Evolutionary conservation across 768 basidiomycete genomes (phyloP), one percentile per base, ranked within the genome.

Genomic region (Kwoniella newhampshirensis): DNA sequence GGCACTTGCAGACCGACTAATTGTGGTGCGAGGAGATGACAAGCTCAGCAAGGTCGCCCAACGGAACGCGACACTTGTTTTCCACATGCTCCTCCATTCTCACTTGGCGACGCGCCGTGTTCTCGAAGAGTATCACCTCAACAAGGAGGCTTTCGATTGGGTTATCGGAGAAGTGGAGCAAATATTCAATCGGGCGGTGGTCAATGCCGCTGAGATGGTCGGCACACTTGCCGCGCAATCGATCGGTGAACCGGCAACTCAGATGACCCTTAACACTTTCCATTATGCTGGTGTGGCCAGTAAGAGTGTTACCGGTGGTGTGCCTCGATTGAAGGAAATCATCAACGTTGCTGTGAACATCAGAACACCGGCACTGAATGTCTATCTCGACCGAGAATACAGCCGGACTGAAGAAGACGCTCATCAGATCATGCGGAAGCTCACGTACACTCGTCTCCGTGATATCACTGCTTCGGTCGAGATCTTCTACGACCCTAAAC

Each of bases 271-370:
- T 57, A 99, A 99, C 77, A 98, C 94, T 0, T 99, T 98, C 89
- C 96, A 99, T 78, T 98, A 97, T 75, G 96, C 96, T 59, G 96
- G 96, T 86, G 96, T 99, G 23, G 94, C 96, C n/a, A 91, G 89
- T 72, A 98, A 98, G 80, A 97, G 96, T 78, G 96, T 99, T 47
- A 99, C 96, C 0, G 89, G 98, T 57, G 96, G 96, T 86, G 96
- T 99, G 1, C 96, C 96, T 1, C 93, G 96, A 77, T 77, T 99
- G 63, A 98, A 98, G 80, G 96, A 98, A 78, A 97, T 98, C 67
- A 98, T 99, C 80, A 99, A 99, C 71, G 93, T 98, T 57, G 96
- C 96, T 0, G 89, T 87, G 18, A 93, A 98, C 74, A 96, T 98
- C 83, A 96, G 97, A 79, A 99, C 96, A 0, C 96, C 96, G 0